phyloP scores from a whole-genome alignment of 768 basidiomycete genomes.

The Leccinum truebloodii region DNA sequence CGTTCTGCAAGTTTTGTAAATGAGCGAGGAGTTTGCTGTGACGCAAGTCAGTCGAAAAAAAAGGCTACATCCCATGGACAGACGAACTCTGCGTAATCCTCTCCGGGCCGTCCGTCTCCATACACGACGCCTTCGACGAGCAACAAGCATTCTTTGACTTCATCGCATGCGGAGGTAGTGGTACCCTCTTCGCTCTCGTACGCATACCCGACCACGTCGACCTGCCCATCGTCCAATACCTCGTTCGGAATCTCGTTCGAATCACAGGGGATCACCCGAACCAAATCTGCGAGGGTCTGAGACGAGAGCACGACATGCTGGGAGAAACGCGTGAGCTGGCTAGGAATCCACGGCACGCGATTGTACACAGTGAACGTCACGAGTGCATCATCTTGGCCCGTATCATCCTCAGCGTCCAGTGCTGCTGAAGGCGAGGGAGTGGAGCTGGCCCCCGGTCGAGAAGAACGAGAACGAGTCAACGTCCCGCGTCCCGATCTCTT shows the following conservation, averaged over 20 bases:
- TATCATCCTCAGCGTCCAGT: neutral
- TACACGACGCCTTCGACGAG: slow-evolving; percentile 63
- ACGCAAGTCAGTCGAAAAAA: neutral
- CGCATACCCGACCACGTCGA: slow-evolving; percentile 36
- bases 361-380: slow-evolving; percentile 62
- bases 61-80: neutral
- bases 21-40: slow-evolving; percentile 50
- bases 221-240: slow-evolving; percentile 31
- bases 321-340: slow-evolving; percentile 59
- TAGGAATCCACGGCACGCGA: slow-evolving; percentile 60
- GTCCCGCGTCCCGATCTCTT: slow-evolving; percentile 38
- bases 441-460: neutral
- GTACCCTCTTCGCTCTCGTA: slow-evolving; percentile 13
- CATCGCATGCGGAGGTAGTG: slow-evolving; percentile 1
- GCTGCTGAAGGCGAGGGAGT: neutral
- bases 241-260: slow-evolving; percentile 56
- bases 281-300: slow-evolving; percentile 68
- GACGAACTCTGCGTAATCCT: slow-evolving; percentile 62
- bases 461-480: slow-evolving; percentile 1
- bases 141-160: slow-evolving; percentile 46
- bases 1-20: slow-evolving; percentile 34
- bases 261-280: slow-evolving; percentile 58
- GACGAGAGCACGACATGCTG: slow-evolving; percentile 71
- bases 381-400: slow-evolving; percentile 43
- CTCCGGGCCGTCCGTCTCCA: slow-evolving; percentile 47